A percentile compares a stretch with the other conserved stretches of the same genome.
These are phyloP conservation scores for Euryodendron excelsum DNA, from an alignment of 148 eudicot genomes.

Conservation along the genomic window DNA sequence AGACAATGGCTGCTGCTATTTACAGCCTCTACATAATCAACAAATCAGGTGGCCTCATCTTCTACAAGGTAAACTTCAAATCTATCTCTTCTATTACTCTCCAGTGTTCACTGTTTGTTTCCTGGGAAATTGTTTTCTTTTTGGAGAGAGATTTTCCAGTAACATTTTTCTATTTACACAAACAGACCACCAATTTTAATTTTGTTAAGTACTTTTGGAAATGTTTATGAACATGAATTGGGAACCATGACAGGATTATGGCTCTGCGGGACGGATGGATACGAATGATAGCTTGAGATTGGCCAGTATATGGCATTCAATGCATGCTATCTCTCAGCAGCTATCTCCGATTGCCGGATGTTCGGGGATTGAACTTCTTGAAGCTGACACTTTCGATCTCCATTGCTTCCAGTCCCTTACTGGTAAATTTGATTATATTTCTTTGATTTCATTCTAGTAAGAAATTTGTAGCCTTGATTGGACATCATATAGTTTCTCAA, in stretches of 20 bases:
- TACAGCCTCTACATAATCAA: constrained; percentile 82
- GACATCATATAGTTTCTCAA: too few species aligned
- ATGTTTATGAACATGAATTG: background rate
- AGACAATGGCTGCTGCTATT: constrained; percentile 48
- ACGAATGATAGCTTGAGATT: constrained; percentile 92
- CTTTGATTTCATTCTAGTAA: background rate
- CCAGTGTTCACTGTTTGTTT: background rate
- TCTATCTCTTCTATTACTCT: too few species aligned
- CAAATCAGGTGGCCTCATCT: constrained; percentile 96
- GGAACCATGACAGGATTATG: constrained; percentile 67
- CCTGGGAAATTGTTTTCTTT: background rate
- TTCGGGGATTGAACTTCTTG: constrained; percentile 76
- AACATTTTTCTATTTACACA: too few species aligned
- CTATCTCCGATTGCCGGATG: constrained; percentile 79
- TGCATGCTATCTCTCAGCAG: constrained; percentile 99
- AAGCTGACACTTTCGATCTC: constrained; percentile 92
- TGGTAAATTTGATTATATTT: constrained; percentile 36
- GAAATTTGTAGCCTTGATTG: background rate
- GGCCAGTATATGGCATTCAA: constrained; percentile 98
- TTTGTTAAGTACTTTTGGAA: background rate
- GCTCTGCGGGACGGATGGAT: constrained; percentile 94
- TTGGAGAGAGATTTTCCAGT: too few species aligned
- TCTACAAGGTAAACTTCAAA: constrained; percentile 57
- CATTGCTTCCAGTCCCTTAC: constrained; percentile 97
- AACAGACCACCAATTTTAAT: too few species aligned